A percentile compares a stretch with the other conserved stretches of the same genome.
Evolutionary conservation across 306 rosid species (phyloP).

Genomic region (Arachis stenosperma): DNA sequence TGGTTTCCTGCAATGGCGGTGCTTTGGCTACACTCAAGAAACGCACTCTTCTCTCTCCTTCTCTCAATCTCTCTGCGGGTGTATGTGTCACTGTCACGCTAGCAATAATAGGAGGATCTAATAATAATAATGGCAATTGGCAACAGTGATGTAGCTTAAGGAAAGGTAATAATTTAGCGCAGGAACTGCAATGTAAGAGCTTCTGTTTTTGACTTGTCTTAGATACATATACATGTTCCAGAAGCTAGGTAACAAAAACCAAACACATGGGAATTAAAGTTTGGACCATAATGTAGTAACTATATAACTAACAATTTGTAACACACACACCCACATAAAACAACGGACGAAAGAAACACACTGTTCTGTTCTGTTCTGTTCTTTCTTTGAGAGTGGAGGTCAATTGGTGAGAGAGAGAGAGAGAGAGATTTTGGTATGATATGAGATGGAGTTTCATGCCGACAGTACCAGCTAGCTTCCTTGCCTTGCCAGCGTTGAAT

Average conservation of each 20-base stretch:
- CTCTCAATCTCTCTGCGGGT: background rate
- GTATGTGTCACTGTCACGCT: background rate
- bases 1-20: constrained; percentile 28
- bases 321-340: background rate
- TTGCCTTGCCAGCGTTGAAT: constrained; percentile 3
- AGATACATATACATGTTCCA: background rate
- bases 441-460: constrained; percentile 7
- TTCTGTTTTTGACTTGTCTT: background rate
- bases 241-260: background rate
- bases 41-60: constrained; percentile 1
- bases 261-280: background rate
- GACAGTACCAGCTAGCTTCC: constrained; percentile 35
- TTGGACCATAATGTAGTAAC: background rate
- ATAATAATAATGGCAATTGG: background rate
- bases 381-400: background rate
- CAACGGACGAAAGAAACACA: background rate
- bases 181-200: constrained; percentile 30
- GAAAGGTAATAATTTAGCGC: background rate
- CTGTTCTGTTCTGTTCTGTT: background rate
- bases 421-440: background rate
- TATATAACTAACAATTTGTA: background rate
- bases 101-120: background rate
- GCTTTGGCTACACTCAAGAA: constrained; percentile 28
- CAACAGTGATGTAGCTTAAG: background rate
- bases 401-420: background rate